Evolutionary conservation across 345 rosid species (phyloP), one percentile per base, ranked within the genome.

Genomic region (Gossypium rotundifolium): DNA sequence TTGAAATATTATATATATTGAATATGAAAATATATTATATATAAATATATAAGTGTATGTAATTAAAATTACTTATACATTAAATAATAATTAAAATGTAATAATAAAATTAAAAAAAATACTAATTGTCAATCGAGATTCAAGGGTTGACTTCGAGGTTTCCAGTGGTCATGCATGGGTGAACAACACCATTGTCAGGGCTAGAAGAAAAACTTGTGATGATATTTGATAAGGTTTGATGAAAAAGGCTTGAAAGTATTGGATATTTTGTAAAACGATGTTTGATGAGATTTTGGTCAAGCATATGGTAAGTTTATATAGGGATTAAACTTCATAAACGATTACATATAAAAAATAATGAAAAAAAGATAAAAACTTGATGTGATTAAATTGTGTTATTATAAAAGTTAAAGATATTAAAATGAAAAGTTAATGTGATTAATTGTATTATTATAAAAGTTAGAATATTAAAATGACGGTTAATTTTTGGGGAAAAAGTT

Each of bases 81-180:
- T 29, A 29, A 29, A 29, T 29, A 4, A 29, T 29, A 29, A 29
- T 29, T 29, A 29, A 29, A 29, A 3, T 29, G 5, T 29, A 29
- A 29, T 29, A 4, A 4, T 29, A 29, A 29, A 29, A 29, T 4
- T 29, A 3, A 29, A 29, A 29, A 29, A 29, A 29, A 29, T 29
- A 29, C 38, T 29, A 29, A 82, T 3, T 52, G 74, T 84, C 11
- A 77, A 42, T 42, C 85, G 59, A 4, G 81, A 60, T 54, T 17
- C n/a, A 2, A 84, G 81, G 44, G 65, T 74, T 61, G 44, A 59
- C 29, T 55, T 18, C 59, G 53, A 67, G 3, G 51, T 48, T 69
- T 11, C 60, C 59, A 69, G 1, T 3, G 70, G 42, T 11, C 76
- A 51, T 2, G 63, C 74, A 29, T 45, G 45, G 49, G 9, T 20